phyloP scores from a whole-genome alignment of 345 rosid genomes.

The Eucalyptus grandis region DNA sequence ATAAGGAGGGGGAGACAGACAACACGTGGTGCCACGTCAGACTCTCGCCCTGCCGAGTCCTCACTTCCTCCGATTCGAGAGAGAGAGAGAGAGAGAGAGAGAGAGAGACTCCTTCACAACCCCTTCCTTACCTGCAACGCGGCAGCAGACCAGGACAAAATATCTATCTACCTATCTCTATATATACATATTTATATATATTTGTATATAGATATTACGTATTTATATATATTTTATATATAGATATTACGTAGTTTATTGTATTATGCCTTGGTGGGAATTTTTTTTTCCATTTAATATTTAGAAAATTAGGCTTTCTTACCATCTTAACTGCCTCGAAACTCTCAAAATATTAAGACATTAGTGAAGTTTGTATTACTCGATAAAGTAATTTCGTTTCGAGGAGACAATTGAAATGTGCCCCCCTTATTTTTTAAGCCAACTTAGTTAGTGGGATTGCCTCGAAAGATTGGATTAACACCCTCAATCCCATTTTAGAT shows the following conservation, averaged over 20 bases:
- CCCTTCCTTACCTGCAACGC: neutral
- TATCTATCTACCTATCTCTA: accelerated
- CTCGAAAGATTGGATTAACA: neutral
- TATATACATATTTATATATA: neutral
- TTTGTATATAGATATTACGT: neutral
- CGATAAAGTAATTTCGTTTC: neutral
- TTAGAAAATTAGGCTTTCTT: neutral
- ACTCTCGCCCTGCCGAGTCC: neutral
- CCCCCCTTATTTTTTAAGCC: too few relatives aligned
- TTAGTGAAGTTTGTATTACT: neutral
- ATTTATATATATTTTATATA: neutral
- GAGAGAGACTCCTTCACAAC: neutral
- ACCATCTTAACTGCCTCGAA: neutral
- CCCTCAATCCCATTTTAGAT: neutral
- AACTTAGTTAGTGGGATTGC: neutral
- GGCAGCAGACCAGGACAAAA: neutral
- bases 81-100: neutral
- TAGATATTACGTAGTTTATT: neutral
- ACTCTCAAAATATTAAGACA: neutral
- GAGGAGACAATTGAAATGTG: neutral
- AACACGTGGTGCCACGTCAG: conserved; percentile 19
- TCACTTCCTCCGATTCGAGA: neutral
- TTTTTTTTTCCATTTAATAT: neutral
- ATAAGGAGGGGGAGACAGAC: neutral
- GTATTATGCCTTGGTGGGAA: neutral